Base-by-base conservation (phyloP, 495 filamentous ascomycete genomes). In the Podospora pseudocomata region DNA sequence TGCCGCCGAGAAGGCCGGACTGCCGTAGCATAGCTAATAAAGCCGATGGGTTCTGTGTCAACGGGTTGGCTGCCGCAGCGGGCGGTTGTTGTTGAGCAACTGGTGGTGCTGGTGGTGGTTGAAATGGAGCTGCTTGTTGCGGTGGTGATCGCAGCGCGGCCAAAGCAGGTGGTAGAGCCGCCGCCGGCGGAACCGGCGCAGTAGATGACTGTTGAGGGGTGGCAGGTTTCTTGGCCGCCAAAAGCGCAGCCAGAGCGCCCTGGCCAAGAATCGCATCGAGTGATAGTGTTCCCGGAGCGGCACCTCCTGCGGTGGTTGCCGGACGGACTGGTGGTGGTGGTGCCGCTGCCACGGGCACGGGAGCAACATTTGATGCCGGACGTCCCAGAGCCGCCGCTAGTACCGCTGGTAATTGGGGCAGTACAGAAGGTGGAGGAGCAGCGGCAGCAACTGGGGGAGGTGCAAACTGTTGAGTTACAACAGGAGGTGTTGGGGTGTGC, bases 231-330 rank as follows among this genome's bases (percentile, higher is more conserved):
- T 83, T 83, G 66, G 79, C 74, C 68, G 74, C 65, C 71, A 85
- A 76, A 60, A 85, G 71, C 49, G 83, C 71, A 69, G 84, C 84
- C 59, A 87, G 73, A 68, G 85, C 79, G 68, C 82, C 84, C 68
- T 84, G 75, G 49, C 85, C 86, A 55, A 87, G 78, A 61, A 88
- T 69, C 32, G 81, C 78, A 73, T 83, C 83, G 71, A 88, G 65
- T 28, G 84, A 80, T 65, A 84, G 32, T 28, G 64, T 63, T 56
- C 74, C 73, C 49, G 59, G 58, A 53, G 71, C 67, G 26, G 67
- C 54, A 72, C 67, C 60, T 19, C 64, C 44, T n/a, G 62, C 57
- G 30, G 63, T 19, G 30, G 63, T 19, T n/a, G 76, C 76, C 5
- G 78, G 68, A 16, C 60, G 64, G 53, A 60, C 57, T 67, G 78